Evolutionary conservation across 805 yeast species (phyloP).

Genomic region (Suhomyces sp.): DNA sequence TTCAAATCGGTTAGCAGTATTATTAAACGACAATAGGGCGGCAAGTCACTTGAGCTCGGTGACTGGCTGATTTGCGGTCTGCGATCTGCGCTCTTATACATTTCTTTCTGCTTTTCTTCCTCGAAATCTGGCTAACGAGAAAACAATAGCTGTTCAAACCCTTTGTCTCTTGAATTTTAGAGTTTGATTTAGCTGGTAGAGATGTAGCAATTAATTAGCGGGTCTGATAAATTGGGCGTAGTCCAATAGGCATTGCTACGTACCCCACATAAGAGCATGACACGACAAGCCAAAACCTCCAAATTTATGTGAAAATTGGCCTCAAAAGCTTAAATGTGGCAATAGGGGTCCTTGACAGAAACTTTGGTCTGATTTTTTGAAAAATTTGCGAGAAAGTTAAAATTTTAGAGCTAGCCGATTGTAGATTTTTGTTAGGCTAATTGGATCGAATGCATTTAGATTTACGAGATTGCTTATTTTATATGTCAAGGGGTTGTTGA

Average conservation of each 20-base stretch:
- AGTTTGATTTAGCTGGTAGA: not conserved
- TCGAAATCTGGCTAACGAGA: not conserved
- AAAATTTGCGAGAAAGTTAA: not conserved
- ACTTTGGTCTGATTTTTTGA: not conserved
- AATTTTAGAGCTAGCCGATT: not conserved
- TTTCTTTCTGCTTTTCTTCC: no score
- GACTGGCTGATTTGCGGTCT: not conserved
- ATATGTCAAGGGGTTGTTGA: not conserved
- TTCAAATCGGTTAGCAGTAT: no score
- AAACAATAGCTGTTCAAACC: not conserved
- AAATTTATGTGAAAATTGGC: not conserved
- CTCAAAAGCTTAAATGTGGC: not conserved
- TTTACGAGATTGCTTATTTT: not conserved
- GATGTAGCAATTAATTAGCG: not conserved
- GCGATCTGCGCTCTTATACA: not conserved
- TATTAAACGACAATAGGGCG: no score
- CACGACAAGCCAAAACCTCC: not conserved
- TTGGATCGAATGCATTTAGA: not conserved
- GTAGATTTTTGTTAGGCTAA: not conserved
- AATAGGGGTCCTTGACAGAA: not conserved
- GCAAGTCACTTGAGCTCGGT: no score
- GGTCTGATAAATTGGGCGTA: not conserved
- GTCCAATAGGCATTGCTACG: not conserved
- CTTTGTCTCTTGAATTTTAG: not conserved
- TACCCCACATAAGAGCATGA: not conserved